phyloP scores from a whole-genome alignment of 768 basidiomycete species.

The Suillus brevipes region DNA sequence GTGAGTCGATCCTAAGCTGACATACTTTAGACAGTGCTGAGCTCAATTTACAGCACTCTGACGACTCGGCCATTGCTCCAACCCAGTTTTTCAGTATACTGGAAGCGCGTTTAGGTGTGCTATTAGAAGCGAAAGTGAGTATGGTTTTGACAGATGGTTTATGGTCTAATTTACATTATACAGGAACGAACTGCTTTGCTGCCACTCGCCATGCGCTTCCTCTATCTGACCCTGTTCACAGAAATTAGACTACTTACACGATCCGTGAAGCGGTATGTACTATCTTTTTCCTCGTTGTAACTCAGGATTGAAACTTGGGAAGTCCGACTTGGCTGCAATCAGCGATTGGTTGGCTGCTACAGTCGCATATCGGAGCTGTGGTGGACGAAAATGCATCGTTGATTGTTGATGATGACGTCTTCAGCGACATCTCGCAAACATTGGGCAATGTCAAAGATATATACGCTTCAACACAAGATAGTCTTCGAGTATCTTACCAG shows the following conservation, averaged over 20 bases:
- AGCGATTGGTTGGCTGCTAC: constrained; percentile 32
- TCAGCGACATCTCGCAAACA: constrained; percentile 44
- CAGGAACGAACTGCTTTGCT: constrained; percentile 56
- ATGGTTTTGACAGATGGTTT: neutral
- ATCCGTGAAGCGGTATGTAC: constrained; percentile 60
- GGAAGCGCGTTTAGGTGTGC: constrained; percentile 54
- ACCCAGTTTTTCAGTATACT: constrained; percentile 49
- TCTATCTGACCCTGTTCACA: constrained; percentile 61
- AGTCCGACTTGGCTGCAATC: constrained; percentile 29
- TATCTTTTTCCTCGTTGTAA: neutral
- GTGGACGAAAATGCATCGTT: constrained; percentile 31
- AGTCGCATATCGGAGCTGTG: constrained; percentile 18
- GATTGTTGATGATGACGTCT: constrained; percentile 37
- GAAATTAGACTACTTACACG: constrained; percentile 64
- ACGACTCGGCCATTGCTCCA: neutral
- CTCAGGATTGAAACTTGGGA: constrained; percentile 31
- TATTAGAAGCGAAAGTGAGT: constrained; percentile 59
- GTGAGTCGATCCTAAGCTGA: constrained; percentile 26
- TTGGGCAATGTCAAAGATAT: constrained; percentile 47
- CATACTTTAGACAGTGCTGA: neutral
- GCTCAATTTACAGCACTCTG: neutral
- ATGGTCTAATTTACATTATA: neutral
- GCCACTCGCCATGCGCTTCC: constrained; percentile 56
- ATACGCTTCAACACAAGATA: constrained; percentile 52
- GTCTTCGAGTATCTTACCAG: constrained; percentile 43